Percentiles rank a stretch among this genome's conserved stretches.
Conservation (phyloP, 75 land plant genomes). For the Adiantum capillusveneris region DNA sequence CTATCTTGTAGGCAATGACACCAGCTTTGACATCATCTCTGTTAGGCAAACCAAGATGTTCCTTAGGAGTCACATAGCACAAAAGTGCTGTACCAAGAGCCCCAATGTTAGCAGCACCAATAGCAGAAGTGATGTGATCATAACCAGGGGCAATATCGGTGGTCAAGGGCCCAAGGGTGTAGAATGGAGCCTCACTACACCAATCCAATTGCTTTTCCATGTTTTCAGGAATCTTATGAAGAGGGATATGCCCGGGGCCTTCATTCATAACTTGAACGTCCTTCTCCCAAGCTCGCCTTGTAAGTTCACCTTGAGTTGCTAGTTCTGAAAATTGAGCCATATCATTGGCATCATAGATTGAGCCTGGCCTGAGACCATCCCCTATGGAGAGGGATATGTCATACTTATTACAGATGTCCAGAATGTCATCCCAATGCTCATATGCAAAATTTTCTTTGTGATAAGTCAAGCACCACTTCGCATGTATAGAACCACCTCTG, state of each 20-base stretch:
- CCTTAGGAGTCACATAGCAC: too few species aligned
- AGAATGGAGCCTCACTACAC: too few species aligned
- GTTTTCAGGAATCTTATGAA: too few species aligned
- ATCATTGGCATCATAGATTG: conserved; percentile 98
- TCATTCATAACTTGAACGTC: conserved; percentile 99
- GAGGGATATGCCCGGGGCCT: conserved; percentile 97
- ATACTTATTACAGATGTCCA: conserved; percentile 97
- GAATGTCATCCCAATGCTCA: conserved; percentile 99
- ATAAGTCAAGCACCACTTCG: conserved; percentile 96
- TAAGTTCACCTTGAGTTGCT: conserved; percentile 91
- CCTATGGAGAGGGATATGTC: conserved; percentile 90
- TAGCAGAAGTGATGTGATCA: too few species aligned
- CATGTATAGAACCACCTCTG: conserved; percentile 97
- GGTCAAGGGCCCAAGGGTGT: too few species aligned
- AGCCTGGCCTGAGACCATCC: conserved; percentile 98
- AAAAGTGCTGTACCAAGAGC: too few species aligned
- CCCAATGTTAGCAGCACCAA: too few species aligned
- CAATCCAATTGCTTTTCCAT: too few species aligned
- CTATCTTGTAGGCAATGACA: conserved; percentile 96
- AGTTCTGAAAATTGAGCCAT: conserved; percentile 95
- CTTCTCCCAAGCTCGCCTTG: conserved; percentile 97
- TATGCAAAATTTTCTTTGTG: conserved; percentile 99
- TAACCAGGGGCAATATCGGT: too few species aligned
- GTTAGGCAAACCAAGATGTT: conserved; percentile 89
- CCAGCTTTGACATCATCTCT: conserved; percentile 97